phyloP scores from a whole-genome alignment of 495 filamentous ascomycete species.

The Aspergillus steynii region DNA sequence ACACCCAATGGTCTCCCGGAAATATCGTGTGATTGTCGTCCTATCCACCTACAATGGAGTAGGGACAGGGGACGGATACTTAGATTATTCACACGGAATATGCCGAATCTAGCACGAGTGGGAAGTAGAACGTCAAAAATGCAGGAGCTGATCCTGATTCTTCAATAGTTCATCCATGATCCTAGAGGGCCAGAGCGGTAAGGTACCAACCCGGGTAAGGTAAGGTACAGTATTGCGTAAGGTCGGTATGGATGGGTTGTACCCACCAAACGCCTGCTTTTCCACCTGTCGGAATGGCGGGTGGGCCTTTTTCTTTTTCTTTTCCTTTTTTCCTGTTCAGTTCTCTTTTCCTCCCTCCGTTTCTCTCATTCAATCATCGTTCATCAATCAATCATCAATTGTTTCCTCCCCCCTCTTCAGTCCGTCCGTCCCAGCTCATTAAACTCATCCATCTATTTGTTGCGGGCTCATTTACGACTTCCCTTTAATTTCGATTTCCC shows the following conservation, averaged over 20 bases:
- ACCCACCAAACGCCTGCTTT: background rate
- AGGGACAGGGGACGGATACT: too few relatives aligned
- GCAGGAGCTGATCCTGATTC: too few relatives aligned
- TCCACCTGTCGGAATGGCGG: background rate
- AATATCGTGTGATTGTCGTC: too few relatives aligned
- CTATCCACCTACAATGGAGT: too few relatives aligned
- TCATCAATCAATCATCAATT: background rate
- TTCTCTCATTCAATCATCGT: background rate
- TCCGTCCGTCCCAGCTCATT: background rate
- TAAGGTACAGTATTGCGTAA: background rate
- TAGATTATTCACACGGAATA: too few relatives aligned
- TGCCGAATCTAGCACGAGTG: too few relatives aligned
- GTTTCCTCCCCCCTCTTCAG: background rate
- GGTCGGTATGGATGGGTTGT: too few relatives aligned
- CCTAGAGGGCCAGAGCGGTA: too few relatives aligned
- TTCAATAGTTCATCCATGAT: too few relatives aligned
- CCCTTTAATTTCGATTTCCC: background rate
- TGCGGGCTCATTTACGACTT: background rate
- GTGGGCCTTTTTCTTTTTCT: background rate
- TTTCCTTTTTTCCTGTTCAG: background rate
- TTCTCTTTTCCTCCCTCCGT: background rate
- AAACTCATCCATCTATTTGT: background rate
- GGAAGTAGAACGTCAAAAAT: too few relatives aligned
- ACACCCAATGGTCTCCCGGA: too few relatives aligned
- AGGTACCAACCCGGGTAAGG: too few relatives aligned